A percentile compares a stretch with the other conserved stretches of the same genome.
These are phyloP conservation scores for Leucocoprinus leucothites DNA, from an alignment of 768 basidiomycete species.

Conservation along the genomic window DNA sequence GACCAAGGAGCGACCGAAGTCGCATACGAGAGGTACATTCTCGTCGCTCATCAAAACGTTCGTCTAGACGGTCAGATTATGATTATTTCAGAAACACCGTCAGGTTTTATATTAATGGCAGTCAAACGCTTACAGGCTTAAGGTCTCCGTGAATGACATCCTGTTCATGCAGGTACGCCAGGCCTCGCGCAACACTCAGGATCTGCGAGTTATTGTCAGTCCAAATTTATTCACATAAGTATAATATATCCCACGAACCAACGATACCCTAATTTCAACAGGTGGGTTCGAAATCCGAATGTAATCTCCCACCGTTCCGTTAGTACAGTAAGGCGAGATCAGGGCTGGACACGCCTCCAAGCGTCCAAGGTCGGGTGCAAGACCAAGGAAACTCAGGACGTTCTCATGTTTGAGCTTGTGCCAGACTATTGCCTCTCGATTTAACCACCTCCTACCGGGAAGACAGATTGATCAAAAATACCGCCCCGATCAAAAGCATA, in stretches of 20 bases:
- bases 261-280: background rate
- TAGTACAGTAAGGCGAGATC: constrained; percentile 13
- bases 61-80: constrained; percentile 1
- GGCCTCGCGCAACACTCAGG: constrained; percentile 11
- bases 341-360: constrained; percentile 11
- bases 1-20: constrained; percentile 14
- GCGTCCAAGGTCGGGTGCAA: background rate
- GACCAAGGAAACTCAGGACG: constrained; percentile 15
- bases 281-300: constrained; percentile 4
- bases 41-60: constrained; percentile 17
- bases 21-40: constrained; percentile 12
- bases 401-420: constrained; percentile 14
- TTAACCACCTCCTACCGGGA: background rate
- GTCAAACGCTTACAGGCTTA: constrained; percentile 10
- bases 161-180: constrained; percentile 16
- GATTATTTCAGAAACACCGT: too few relatives aligned
- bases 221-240: background rate
- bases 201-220: constrained; percentile 6
- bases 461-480: too few relatives aligned
- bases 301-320: constrained; percentile 4
- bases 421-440: constrained; percentile 17
- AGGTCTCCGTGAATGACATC: constrained; percentile 18
- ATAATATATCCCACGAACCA: constrained; percentile 7
- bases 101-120: background rate
- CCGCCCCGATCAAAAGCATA: too few relatives aligned